Conservation (phyloP, 768 basidiomycete species). For the Boletus tomentosulus region DNA sequence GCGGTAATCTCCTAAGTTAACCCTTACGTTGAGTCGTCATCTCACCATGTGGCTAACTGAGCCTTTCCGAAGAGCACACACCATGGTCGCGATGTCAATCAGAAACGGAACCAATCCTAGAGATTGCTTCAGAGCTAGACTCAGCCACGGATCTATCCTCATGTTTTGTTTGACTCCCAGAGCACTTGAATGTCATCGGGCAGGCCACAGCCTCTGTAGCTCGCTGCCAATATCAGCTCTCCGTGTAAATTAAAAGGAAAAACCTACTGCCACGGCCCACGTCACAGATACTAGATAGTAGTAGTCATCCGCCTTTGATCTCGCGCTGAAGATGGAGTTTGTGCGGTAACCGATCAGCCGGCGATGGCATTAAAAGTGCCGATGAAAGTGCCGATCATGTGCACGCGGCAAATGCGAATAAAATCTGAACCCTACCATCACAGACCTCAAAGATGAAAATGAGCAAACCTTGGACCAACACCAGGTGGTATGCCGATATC, state of each 20-base stretch:
- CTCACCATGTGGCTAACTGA: conserved; percentile 3
- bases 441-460: background rate
- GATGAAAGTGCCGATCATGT: background rate
- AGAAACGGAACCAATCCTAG: background rate
- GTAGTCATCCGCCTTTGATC: background rate
- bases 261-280: background rate
- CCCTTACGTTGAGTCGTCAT: background rate
- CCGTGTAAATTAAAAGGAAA: background rate
- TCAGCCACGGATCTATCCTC: background rate
- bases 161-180: background rate
- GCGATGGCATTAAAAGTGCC: conserved; percentile 3
- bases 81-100: background rate
- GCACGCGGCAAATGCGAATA: background rate
- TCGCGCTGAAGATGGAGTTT: background rate
- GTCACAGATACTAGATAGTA: background rate
- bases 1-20: background rate
- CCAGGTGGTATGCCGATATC: background rate
- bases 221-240: background rate
- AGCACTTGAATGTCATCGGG: background rate
- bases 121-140: background rate
- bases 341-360: background rate
- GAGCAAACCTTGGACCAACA: background rate
- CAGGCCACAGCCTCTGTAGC: background rate
- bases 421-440: no score
- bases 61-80: background rate